Evolutionary conservation across 805 yeast genomes (phyloP), one percentile per base, ranked within the genome.

Genomic region (Peterozyma xylosa): DNA sequence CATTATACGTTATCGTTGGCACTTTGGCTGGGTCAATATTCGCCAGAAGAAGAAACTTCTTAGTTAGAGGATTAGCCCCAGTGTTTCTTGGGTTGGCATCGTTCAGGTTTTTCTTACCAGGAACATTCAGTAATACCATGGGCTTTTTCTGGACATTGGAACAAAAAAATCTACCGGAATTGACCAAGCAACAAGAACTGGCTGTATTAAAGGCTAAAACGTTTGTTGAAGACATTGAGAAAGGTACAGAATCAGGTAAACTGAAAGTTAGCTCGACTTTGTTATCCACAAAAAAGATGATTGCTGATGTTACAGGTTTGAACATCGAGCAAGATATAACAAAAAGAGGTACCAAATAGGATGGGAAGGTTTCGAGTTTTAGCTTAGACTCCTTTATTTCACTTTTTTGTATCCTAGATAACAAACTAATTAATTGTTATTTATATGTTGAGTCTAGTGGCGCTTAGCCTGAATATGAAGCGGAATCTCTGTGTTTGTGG

Each of bases 21-120:
- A 72, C 78, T 2, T 68, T 88, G 43, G 65, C 87, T 7, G 96
- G 96, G 34, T 74, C 83, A 38, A 80, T 87, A 42, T 53, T 80
- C 41, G 77, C 93, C 2, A 83, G 95, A 54, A 78, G 81, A 53
- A 71, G 84, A 46, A 78, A 78, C 45, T 50, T 80, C 17, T 42
- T 80, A 2, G 55, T 83, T 11, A 77, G 80, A 53, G 67, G 71
- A 3, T 48, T 73, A 1, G 64, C 74, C 13, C 96, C 96, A 1
- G 45, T 80, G 2, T 63, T 67, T 0, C 70, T 82, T 42, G 93
- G 90, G 11, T 48, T 74, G 29, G 73, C 66, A 5, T 78, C 91
- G 0, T 86, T 88, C 64, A 75, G 68, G 47, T 71, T 75, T 58
- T 80, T 85, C 53, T 70, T 86, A 53, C 96, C 96, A 14, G 63